Evolutionary conservation across 1,284 basidiomycete species (phyloP).

Genomic region (Lignosus rhinocerotis): DNA sequence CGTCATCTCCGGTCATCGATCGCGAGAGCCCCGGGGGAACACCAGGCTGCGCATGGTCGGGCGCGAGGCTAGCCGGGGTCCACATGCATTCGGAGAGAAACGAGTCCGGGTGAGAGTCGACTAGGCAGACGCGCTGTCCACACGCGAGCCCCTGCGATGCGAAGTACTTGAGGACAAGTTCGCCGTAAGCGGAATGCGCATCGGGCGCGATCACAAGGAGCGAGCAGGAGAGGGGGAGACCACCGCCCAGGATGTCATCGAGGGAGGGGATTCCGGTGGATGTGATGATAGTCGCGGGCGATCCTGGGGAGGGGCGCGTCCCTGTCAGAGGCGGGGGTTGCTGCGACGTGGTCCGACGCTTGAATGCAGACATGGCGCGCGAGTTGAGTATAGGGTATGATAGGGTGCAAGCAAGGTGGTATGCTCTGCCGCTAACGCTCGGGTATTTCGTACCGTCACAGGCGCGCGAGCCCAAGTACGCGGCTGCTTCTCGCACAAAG

Average conservation of each 20-base stretch:
- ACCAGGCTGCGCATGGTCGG: conserved; percentile 2
- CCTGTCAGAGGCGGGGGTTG: conserved; percentile 48
- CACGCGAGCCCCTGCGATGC: conserved; percentile 82
- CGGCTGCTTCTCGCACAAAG: too few relatives aligned
- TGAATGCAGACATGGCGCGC: conserved; percentile 80
- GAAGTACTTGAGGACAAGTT: conserved; percentile 87
- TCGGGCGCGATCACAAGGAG: conserved; percentile 81
- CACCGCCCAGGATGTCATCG: conserved; percentile 95
- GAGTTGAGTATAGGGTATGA: neutral
- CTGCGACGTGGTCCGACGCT: conserved; percentile 57
- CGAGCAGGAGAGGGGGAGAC: conserved; percentile 82
- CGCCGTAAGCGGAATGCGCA: conserved; percentile 81
- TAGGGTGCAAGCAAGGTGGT: neutral
- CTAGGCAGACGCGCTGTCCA: conserved; percentile 68
- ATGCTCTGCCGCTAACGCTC: too few relatives aligned
- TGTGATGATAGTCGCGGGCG: conserved; percentile 62
- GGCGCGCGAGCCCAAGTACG: too few relatives aligned
- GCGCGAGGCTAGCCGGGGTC: conserved; percentile 43
- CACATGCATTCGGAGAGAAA: conserved; percentile 81
- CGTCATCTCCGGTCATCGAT: conserved; percentile 31
- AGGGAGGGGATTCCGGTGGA: conserved; percentile 92
- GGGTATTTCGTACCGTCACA: too few relatives aligned
- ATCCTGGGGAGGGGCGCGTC: conserved; percentile 65
- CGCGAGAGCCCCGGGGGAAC: neutral
- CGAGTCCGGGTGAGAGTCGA: conserved; percentile 57